Evolutionary conservation across 2,329 filamentous ascomycete species (phyloP).

Genomic region (Aspergillus hiratsukae): DNA sequence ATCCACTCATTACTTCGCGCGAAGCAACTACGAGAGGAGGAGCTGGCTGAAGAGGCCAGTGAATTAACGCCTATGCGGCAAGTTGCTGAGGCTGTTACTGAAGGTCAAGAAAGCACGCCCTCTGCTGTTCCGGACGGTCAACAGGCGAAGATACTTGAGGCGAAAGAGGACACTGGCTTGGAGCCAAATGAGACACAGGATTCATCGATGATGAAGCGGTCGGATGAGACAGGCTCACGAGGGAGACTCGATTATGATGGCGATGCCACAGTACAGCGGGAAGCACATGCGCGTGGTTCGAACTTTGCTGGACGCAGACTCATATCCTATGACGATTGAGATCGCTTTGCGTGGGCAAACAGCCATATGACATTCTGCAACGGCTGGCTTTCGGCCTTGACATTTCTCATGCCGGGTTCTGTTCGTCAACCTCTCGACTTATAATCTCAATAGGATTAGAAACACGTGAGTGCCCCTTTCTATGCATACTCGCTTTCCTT

Average conservation of each 20-base stretch:
- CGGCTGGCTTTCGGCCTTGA: neutral
- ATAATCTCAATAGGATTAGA: neutral
- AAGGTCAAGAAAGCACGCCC: neutral
- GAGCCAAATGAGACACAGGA: neutral
- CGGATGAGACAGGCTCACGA: neutral
- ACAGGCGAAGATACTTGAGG: neutral
- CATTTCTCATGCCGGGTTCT: neutral
- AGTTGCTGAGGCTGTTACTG: neutral
- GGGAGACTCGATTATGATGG: conserved; percentile 38
- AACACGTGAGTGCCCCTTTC: conserved; percentile 12
- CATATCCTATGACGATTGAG: conserved; percentile 36
- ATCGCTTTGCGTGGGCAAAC: neutral
- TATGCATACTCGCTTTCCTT: conserved; percentile 2
- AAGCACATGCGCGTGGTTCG: conserved; percentile 1
- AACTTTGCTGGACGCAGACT: conserved; percentile 28
- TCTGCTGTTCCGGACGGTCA: neutral
- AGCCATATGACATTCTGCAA: neutral
- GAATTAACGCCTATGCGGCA: conserved; percentile 1
- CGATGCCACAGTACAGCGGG: neutral
- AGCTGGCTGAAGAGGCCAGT: conserved; percentile 18
- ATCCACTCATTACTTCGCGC: conserved; percentile 65
- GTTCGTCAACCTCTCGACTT: neutral
- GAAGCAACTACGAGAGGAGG: conserved; percentile 31
- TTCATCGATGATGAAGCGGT: neutral
- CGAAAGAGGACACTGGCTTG: conserved; percentile 17